Conservation (phyloP, 192 early-diverging fungal genomes). For the Coemansia sp. region DNA sequence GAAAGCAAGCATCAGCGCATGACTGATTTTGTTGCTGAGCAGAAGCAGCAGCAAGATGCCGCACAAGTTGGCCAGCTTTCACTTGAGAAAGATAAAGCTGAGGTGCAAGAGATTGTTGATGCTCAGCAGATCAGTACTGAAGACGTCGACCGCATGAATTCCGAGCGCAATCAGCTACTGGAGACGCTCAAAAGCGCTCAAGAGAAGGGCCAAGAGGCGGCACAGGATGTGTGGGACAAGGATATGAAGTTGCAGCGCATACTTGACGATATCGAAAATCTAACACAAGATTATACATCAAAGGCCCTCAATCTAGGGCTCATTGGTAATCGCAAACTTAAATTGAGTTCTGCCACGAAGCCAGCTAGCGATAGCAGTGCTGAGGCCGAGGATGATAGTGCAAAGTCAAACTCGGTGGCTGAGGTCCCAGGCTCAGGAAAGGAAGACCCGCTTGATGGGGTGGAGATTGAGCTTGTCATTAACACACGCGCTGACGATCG, state of each 20-base stretch:
- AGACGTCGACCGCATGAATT: conserved; percentile 80
- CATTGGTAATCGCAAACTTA: conserved; percentile 29
- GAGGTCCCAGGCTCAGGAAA: conserved; percentile 23
- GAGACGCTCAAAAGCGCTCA: conserved; percentile 56
- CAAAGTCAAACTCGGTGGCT: neutral
- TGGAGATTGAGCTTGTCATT: conserved; percentile 38
- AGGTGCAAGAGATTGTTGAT: conserved; percentile 66
- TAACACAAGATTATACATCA: conserved; percentile 46
- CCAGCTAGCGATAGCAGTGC: neutral
- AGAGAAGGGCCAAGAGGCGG: conserved; percentile 58
- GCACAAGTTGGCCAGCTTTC: conserved; percentile 49
- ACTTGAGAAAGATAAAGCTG: conserved; percentile 56
- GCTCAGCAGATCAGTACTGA: conserved; percentile 73
- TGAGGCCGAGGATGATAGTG: neutral
- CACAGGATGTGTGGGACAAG: conserved; percentile 62
- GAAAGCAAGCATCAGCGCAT: conserved; percentile 58
- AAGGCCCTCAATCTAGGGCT: conserved; percentile 50
- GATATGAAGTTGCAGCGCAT: conserved; percentile 69
- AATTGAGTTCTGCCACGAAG: neutral
- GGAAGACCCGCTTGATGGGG: conserved; percentile 41
- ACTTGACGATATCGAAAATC: conserved; percentile 60
- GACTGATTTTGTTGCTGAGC: conserved; percentile 34
- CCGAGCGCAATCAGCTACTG: conserved; percentile 68
- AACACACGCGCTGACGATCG: conserved; percentile 44
- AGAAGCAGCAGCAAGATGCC: conserved; percentile 42